Evolutionary conservation across 805 yeast species (phyloP), one percentile per base, ranked within the genome.

Genomic region (Schizosaccharomyces lindneri): DNA sequence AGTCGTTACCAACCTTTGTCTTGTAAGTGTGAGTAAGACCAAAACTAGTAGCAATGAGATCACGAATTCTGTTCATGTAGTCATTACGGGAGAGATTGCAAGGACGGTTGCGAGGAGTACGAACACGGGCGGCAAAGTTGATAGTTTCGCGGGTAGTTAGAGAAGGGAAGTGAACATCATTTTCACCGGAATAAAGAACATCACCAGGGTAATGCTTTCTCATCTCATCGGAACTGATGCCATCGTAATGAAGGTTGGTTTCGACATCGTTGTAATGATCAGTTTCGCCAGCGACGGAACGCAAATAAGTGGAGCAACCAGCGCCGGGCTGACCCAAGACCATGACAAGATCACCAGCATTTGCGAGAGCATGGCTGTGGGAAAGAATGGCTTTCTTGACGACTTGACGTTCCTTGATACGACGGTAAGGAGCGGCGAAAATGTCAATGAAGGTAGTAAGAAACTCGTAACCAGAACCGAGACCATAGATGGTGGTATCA

Each of bases 251-350:
- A 63, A 84, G 70, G 24, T 76, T 74, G 64, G 88, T 87, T 51
- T 76, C 76, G 48, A 74, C 73, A 76, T 78, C 32, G 21, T 75
- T 72, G 73, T 76, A n/a, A 78, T 73, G 67, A 74, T 67, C 65
- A 75, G 78, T 60, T 69, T 68, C 46, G 80, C 93, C 93, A 32
- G 90, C 83, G 66, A 90, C 88, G 1, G 90, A 88, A 76, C 66
- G 75, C 66, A 81, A 72, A 60, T 80, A 71, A 3, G 86, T 80
- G 5, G 85, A 74, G 67, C 86, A 82, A 48, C 86, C 86, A 41
- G 84, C 76, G 66, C 90, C 90, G 1, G 93, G 90, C 69, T 89
- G 78, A 63, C 93, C 90, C 64, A 84, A 78, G 61, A 85, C 87
- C 60, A 83, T 84, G 6, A 84, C 77, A 59, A 83, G 72, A 64